Conservation (phyloP, 495 filamentous ascomycete species). For the Penicillium riverlandense region DNA sequence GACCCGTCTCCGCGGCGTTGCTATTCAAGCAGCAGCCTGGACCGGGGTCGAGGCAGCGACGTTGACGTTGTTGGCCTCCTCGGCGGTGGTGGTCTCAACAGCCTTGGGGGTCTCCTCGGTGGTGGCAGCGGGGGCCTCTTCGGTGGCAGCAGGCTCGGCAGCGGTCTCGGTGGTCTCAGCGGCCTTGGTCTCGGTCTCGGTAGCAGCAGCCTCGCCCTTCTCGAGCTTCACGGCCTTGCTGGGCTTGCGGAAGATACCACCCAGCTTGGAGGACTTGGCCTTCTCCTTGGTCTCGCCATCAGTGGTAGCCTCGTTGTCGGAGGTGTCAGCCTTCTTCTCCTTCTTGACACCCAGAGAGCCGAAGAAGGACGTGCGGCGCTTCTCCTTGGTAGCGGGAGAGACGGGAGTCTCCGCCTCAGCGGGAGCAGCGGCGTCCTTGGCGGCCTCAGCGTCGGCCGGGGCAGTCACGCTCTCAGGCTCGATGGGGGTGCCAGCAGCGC, state of each 20-base stretch:
- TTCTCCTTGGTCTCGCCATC: constrained; percentile 44
- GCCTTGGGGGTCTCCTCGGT: constrained; percentile 24
- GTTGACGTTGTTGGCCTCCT: constrained; percentile 26
- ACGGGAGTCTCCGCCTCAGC: constrained; percentile 24
- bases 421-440: constrained; percentile 28
- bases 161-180: constrained; percentile 8
- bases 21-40: constrained; percentile 44
- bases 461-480: constrained; percentile 38
- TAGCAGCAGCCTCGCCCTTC: constrained; percentile 26
- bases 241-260: constrained; percentile 50
- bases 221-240: constrained; percentile 47
- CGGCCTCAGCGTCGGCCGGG: constrained; percentile 32
- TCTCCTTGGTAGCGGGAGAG: constrained; percentile 36
- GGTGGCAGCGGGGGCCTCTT: constrained; percentile 18
- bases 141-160: constrained; percentile 21
- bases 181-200: constrained; percentile 29
- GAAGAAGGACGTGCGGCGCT: constrained; percentile 53
- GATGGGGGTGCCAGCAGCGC: constrained; percentile 33
- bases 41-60: constrained; percentile 35
- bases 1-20: constrained; percentile 16
- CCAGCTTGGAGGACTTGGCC: constrained; percentile 44
- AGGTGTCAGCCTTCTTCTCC: constrained; percentile 44
- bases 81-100: constrained; percentile 18
- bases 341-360: constrained; percentile 42
- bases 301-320: constrained; percentile 38